Percentiles rank a stretch among this genome's conserved stretches.
Evolutionary conservation across 2,329 filamentous ascomycete genomes (phyloP).

Genomic region (Colletotrichum sidae): DNA sequence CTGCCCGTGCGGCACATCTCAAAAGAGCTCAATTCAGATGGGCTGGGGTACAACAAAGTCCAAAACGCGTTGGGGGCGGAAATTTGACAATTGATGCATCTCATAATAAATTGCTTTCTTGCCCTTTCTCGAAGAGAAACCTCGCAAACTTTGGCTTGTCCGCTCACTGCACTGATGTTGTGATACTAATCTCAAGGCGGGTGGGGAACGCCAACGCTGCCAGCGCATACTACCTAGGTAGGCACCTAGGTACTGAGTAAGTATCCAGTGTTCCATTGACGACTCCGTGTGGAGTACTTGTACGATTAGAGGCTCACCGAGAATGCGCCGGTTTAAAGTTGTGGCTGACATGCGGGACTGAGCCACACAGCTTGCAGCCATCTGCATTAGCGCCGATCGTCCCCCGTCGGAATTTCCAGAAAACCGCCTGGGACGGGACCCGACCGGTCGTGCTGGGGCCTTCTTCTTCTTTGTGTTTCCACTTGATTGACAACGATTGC

Average conservation of each 20-base stretch:
- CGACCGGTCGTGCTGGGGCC: slow-evolving; percentile 5
- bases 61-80: not conserved
- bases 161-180: too few relatives aligned
- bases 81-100: not conserved
- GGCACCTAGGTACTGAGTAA: too few relatives aligned
- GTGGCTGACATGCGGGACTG: slow-evolving; percentile 35
- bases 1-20: slow-evolving; percentile 32
- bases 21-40: slow-evolving; percentile 33
- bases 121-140: too few relatives aligned
- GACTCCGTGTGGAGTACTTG: too few relatives aligned
- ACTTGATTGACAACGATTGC: slow-evolving; percentile 19
- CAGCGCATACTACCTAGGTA: too few relatives aligned
- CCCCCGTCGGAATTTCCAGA: slow-evolving; percentile 27
- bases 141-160: too few relatives aligned
- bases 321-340: slow-evolving; percentile 36
- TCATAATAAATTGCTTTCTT: too few relatives aligned
- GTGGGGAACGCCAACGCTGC: not conserved
- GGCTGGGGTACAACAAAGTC: not conserved
- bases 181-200: not conserved
- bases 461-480: slow-evolving; percentile 12
- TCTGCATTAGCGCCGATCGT: slow-evolving; percentile 37
- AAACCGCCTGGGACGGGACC: slow-evolving; percentile 13
- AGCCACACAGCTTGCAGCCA: slow-evolving; percentile 26
- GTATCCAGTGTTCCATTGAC: too few relatives aligned
- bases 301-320: slow-evolving; percentile 9